Evolutionary conservation across 371 early-diverging fungal species (phyloP).

Genomic region (Mortierella sp.): DNA sequence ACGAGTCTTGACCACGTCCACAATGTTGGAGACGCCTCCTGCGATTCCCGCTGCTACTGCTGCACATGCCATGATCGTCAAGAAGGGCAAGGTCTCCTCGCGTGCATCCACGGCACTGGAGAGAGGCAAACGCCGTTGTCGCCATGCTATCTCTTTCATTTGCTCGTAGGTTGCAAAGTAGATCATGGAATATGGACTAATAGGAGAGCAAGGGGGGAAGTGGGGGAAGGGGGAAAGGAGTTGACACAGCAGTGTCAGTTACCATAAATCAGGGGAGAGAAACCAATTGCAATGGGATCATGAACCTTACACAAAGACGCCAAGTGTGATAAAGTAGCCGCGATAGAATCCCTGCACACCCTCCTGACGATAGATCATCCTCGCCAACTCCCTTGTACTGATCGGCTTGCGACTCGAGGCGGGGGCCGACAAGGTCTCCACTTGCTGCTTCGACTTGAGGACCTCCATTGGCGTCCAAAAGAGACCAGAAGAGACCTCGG

Average conservation of each 20-base stretch:
- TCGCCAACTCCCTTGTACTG: conserved; percentile 48
- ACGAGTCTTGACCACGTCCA: conserved; percentile 87
- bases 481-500: conserved; percentile 66
- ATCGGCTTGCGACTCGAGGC: conserved; percentile 2
- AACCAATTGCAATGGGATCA: no score
- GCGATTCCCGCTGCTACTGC: conserved; percentile 70
- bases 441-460: conserved; percentile 78
- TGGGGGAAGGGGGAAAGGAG: no score
- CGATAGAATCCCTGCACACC: conserved; percentile 77
- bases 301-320: conserved; percentile 68
- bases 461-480: conserved; percentile 89
- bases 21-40: conserved; percentile 70
- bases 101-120: no score
- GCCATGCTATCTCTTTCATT: conserved; percentile 61
- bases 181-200: conserved; percentile 65
- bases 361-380: conserved; percentile 62
- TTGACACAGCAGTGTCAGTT: no score
- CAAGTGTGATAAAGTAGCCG: conserved; percentile 78
- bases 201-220: background rate
- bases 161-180: conserved; percentile 86
- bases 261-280: no score
- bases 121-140: no score
- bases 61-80: conserved; percentile 68
- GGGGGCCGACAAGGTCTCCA: conserved; percentile 17
- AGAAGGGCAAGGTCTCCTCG: conserved; percentile 54